phyloP scores from a whole-genome alignment of 768 basidiomycete species.

The Sporobolomyces pararoseus region DNA sequence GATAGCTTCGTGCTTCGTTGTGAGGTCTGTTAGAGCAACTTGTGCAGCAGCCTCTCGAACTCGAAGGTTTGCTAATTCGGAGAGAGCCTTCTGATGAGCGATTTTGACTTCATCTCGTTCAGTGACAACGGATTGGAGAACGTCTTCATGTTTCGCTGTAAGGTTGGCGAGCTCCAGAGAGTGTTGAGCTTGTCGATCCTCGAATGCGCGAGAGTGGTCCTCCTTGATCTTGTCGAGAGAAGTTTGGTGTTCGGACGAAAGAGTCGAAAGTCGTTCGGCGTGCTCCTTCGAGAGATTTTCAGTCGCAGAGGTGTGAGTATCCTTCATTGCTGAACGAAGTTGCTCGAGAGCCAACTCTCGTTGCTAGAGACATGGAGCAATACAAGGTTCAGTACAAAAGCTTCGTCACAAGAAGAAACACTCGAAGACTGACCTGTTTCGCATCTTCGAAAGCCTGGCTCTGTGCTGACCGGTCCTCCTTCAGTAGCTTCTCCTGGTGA shows the following conservation, averaged over 20 bases:
- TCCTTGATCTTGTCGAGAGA: conserved; percentile 53
- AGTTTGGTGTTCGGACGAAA: conserved; percentile 17
- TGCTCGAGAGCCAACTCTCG: conserved; percentile 14
- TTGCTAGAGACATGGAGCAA: neutral
- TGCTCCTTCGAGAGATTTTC: conserved; percentile 31
- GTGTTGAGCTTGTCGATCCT: conserved; percentile 56
- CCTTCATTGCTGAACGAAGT: neutral
- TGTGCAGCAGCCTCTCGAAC: neutral
- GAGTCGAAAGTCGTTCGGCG: neutral
- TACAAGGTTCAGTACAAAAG: too few species aligned
- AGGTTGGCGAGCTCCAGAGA: conserved; percentile 51
- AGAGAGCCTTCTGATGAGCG: conserved; percentile 54
- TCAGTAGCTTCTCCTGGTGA: neutral
- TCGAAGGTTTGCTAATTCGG: neutral
- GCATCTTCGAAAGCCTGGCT: neutral
- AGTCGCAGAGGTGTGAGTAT: conserved; percentile 36
- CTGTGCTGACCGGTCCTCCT: neutral
- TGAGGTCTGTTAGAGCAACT: neutral
- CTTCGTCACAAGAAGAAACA: neutral
- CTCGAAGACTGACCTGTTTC: neutral
- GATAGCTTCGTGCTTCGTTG: neutral
- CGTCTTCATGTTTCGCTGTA: conserved; percentile 49
- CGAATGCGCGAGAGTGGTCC: conserved; percentile 42
- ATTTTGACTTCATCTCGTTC: conserved; percentile 54
- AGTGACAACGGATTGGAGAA: conserved; percentile 44